phyloP scores from a whole-genome alignment of 129 eudicot species.

The Flaveria sonorensis region DNA sequence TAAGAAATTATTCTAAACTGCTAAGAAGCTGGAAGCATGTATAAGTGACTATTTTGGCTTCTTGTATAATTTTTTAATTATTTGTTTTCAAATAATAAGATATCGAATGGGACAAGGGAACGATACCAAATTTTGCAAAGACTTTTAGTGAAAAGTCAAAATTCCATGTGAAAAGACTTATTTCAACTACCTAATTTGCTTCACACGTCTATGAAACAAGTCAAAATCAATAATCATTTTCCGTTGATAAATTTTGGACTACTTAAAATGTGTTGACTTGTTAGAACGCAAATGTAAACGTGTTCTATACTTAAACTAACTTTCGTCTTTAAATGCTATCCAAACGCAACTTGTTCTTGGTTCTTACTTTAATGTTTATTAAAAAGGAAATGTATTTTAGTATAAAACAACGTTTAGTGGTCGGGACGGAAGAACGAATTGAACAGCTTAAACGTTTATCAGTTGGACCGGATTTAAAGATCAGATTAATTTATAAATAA shows the following conservation, averaged over 20 bases:
- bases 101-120: not conserved
- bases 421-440: too few relatives aligned
- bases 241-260: not conserved
- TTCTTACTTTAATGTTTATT: not conserved
- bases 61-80: not conserved
- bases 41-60: too few relatives aligned
- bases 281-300: not conserved
- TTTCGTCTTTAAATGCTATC: not conserved
- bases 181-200: slow-evolving; percentile 15
- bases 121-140: slow-evolving; percentile 2
- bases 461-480: too few relatives aligned
- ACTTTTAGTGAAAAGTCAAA: not conserved
- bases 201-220: not conserved
- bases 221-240: not conserved
- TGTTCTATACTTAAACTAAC: not conserved
- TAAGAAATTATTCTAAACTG: too few relatives aligned
- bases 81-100: not conserved
- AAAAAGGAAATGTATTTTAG: not conserved
- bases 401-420: too few relatives aligned
- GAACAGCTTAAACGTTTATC: too few relatives aligned
- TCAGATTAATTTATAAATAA: too few relatives aligned
- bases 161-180: slow-evolving; percentile 1
- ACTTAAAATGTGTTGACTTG: slow-evolving; percentile 1
- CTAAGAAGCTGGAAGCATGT: too few relatives aligned
- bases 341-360: not conserved